Evolutionary conservation across 306 rosid species (phyloP), one percentile per base, ranked within the genome.

Genomic region (Amphicarpaea edgeworthii): DNA sequence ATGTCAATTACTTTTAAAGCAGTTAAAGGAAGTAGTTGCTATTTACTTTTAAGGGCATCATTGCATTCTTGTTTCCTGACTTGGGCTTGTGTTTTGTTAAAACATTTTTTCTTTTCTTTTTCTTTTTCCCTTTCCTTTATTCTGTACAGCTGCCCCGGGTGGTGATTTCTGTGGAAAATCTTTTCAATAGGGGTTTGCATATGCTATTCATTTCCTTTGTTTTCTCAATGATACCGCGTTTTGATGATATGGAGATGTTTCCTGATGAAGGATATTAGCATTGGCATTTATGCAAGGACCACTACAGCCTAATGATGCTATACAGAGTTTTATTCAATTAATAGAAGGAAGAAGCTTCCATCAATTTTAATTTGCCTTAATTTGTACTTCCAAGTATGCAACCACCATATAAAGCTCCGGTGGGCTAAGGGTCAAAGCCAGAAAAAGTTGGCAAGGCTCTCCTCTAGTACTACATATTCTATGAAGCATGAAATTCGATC

Each of bases 361-460:
- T 51, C 49, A 71, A 75, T 55, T 81, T 75, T 73, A 78, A 51
- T 68, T 40, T 58, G 76, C 70, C 70, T 19, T 50, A 45, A 43
- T 63, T 62, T 73, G n/a, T 46, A 47, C 55, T 81, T 58, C 47
- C 47, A 65, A 70, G 34, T 70, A 69, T 61, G 85, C 81, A 63
- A 62, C 81, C 72, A 58, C 64, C 75, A 58, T 62, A 83, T 79
- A 76, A 70, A 61, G 83, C 65, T 64, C 69, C 70, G 79, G 76
- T 54, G 85, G 81, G 71, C 16, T 46, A 77, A 68, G 51, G 90
- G 97, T 89, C 97, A 73, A 91, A 87, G 94, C 94, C 89, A 83
- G 76, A 77, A 83, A 77, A 83, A 81, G 75, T 84, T 91, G 94
- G 94, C 92, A 81, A 91, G 89, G 90, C 92, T 81, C 76, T 64